A percentile compares a stretch with the other conserved stretches of the same genome.
These are phyloP conservation scores for Melianthus villosus DNA, from an alignment of 441 rosid species.

Conservation along the genomic window DNA sequence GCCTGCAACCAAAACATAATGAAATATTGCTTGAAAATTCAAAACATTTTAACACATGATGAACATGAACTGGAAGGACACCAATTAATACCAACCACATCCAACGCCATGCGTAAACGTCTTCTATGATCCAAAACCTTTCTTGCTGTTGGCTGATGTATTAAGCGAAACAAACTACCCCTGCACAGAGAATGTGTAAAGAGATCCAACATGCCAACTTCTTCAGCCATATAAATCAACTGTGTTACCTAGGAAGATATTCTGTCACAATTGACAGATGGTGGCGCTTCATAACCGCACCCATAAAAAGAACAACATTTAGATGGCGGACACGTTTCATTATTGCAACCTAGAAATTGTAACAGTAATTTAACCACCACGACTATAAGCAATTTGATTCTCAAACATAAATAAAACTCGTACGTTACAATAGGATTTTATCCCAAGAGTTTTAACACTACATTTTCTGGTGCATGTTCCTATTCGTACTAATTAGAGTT, in stretches of 20 bases:
- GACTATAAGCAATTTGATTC: too few relatives aligned
- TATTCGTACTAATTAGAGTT: too few relatives aligned
- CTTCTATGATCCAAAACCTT: conserved; percentile 75
- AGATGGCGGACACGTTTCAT: conserved; percentile 97
- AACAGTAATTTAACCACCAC: too few relatives aligned
- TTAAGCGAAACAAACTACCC: conserved; percentile 83
- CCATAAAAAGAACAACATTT: conserved; percentile 95
- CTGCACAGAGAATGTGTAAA: conserved; percentile 21
- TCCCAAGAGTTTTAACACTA: too few relatives aligned
- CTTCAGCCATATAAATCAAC: background rate
- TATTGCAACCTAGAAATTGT: conserved; percentile 55
- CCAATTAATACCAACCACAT: conserved; percentile 47
- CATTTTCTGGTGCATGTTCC: too few relatives aligned
- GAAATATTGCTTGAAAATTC: conserved; percentile 5
- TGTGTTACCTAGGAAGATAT: conserved; percentile 68
- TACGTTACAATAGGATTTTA: too few relatives aligned
- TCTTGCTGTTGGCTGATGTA: conserved; percentile 74
- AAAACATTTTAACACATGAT: background rate
- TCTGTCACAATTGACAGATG: conserved; percentile 88
- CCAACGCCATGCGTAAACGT: conserved; percentile 79
- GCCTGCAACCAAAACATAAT: conserved; percentile 39
- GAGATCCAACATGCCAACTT: conserved; percentile 3
- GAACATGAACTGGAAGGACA: conserved; percentile 1
- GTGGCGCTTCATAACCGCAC: conserved; percentile 78
- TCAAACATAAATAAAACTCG: too few relatives aligned